phyloP scores from a whole-genome alignment of 768 basidiomycete species.

The Lactarius evosmus region DNA sequence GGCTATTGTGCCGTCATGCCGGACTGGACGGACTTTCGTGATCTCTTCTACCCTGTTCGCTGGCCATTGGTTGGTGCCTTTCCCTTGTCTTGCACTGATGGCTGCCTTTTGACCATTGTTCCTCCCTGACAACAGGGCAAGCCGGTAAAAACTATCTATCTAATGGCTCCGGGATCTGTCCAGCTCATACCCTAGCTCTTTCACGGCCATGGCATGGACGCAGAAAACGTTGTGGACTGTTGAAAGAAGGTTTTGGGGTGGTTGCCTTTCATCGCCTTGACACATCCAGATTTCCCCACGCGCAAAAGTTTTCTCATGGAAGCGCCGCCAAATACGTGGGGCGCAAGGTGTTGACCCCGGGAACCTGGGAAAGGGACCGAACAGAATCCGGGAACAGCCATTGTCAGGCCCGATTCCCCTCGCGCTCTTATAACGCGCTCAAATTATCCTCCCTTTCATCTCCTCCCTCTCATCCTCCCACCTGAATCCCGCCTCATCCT shows the following conservation, averaged over 20 bases:
- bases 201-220: neutral
- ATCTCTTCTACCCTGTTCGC: neutral
- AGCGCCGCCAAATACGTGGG: conserved; percentile 17
- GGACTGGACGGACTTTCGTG: neutral
- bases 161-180: neutral
- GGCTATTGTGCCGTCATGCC: neutral
- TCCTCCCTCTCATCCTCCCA: conserved; percentile 9
- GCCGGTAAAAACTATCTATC: neutral
- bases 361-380: conserved; percentile 14
- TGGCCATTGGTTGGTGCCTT: neutral
- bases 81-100: conserved; percentile 7
- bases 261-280: neutral
- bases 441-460: conserved; percentile 7
- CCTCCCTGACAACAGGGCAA: conserved; percentile 5
- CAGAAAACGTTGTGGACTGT: neutral
- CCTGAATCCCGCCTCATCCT: neutral
- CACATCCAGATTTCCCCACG: neutral
- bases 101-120: conserved; percentile 9
- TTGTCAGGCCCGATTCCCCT: neutral
- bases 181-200: neutral
- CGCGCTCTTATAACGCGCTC: conserved; percentile 11
- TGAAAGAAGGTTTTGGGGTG: conserved; percentile 17
- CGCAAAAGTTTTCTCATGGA: neutral
- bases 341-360: conserved; percentile 1
- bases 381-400: conserved; percentile 23